phyloP scores from a whole-genome alignment of 2,329 filamentous ascomycete species.

The Cladophialophora psammophila region DNA sequence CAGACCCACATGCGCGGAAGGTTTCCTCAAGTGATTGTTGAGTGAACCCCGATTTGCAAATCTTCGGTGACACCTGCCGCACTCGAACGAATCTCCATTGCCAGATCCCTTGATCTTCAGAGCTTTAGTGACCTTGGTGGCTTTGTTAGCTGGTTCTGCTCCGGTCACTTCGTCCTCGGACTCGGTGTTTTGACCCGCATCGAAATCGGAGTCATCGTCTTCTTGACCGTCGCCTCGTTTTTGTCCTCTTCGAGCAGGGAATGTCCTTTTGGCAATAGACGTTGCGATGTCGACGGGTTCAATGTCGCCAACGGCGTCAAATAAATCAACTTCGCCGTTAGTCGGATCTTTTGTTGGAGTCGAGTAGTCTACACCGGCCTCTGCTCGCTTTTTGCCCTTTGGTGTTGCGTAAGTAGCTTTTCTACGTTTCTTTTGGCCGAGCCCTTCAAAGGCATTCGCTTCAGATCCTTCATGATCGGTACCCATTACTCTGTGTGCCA shows the following conservation, averaged over 20 bases:
- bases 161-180: conserved; percentile 1
- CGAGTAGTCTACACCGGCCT: conserved; percentile 29
- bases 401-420: conserved; percentile 28
- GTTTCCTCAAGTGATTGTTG: conserved; percentile 26
- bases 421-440: conserved; percentile 15
- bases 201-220: conserved; percentile 28
- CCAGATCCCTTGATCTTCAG: background rate
- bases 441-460: background rate
- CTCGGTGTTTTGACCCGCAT: background rate
- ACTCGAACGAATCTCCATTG: conserved; percentile 16
- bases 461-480: background rate
- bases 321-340: background rate
- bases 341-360: conserved; percentile 22
- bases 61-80: conserved; percentile 25
- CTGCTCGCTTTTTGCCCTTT: conserved; percentile 35
- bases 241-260: conserved; percentile 6
- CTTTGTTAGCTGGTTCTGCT: conserved; percentile 8
- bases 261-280: conserved; percentile 32
- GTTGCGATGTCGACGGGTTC: conserved; percentile 31
- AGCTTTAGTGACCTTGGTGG: conserved; percentile 5
- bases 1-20: conserved; percentile 22
- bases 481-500: background rate
- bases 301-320: conserved; percentile 6
- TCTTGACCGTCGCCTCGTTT: background rate
- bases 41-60: conserved; percentile 20